Evolutionary conservation across 192 early-diverging fungal genomes (phyloP).

Genomic region (Coemansia sp.): DNA sequence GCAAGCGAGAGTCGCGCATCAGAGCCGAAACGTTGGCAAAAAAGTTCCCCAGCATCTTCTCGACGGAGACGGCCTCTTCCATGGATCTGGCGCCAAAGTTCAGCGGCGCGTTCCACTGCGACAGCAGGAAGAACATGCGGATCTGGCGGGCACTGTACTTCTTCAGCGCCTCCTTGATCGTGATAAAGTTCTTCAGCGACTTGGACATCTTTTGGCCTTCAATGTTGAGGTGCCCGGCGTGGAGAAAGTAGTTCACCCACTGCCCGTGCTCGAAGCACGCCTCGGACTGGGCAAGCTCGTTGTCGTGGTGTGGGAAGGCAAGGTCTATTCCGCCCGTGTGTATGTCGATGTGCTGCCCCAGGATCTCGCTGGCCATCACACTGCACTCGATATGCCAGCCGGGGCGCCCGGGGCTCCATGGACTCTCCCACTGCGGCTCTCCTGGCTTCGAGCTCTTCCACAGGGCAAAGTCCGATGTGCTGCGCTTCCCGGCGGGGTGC

Average conservation of each 20-base stretch:
- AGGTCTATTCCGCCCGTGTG: slow-evolving; percentile 95
- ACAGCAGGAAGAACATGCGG: slow-evolving; percentile 81
- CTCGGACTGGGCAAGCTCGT: slow-evolving; percentile 95
- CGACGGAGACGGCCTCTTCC: slow-evolving; percentile 69
- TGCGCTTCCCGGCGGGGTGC: slow-evolving; percentile 62
- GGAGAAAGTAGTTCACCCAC: slow-evolving; percentile 99
- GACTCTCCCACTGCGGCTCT: slow-evolving; percentile 89
- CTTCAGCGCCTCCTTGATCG: slow-evolving; percentile 84
- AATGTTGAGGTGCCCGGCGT: slow-evolving; percentile 91
- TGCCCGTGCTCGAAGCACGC: slow-evolving; percentile 83
- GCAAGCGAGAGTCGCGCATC: slow-evolving; percentile 56
- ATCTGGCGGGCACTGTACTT: slow-evolving; percentile 78
- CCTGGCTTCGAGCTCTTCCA: slow-evolving; percentile 94
- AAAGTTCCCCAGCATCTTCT: slow-evolving; percentile 84
- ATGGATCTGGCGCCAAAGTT: slow-evolving; percentile 76
- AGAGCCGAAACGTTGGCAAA: slow-evolving; percentile 76
- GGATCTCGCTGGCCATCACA: slow-evolving; percentile 90
- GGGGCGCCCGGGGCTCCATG: slow-evolving; percentile 90
- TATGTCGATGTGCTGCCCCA: slow-evolving; percentile 86
- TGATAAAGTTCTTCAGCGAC: slow-evolving; percentile 95
- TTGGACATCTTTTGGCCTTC: slow-evolving; percentile 99
- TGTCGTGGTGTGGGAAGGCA: slow-evolving; percentile 98
- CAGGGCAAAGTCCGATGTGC: slow-evolving; percentile 83
- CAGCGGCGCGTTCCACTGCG: slow-evolving; percentile 80
- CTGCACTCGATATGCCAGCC: slow-evolving; percentile 99